Conservation (phyloP, 73 alveolate species). For the Tetrahymena borealis region DNA sequence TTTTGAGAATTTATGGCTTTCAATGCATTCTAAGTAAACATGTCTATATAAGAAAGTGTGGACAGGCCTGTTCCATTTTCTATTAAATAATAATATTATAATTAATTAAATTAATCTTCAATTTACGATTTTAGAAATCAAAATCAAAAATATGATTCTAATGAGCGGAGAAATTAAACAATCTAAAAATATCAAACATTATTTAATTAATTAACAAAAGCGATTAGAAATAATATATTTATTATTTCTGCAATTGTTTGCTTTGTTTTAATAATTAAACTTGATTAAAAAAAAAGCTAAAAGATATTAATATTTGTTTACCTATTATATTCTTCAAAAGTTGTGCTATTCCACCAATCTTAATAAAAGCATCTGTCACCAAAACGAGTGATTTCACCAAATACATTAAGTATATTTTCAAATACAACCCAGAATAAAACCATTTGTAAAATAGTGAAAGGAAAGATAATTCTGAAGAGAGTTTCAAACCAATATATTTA, state of each 20-base stretch:
- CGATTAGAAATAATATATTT: no score
- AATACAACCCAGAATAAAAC: constrained; percentile 44
- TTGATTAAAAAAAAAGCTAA: not conserved
- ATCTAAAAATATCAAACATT: no score
- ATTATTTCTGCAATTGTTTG: no score
- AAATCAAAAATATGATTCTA: no score
- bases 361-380: constrained; percentile 68
- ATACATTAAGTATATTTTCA: constrained; percentile 47
- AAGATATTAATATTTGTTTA: not conserved
- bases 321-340: constrained; percentile 49
- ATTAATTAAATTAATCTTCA: no score
- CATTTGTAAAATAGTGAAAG: constrained; percentile 28
- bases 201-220: no score
- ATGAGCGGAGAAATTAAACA: no score
- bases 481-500: constrained; percentile 17
- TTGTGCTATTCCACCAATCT: constrained; percentile 74
- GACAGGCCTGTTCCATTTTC: constrained; percentile 73
- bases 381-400: constrained; percentile 59
- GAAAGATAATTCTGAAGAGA: constrained; percentile 28
- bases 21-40: constrained; percentile 49
- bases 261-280: no score
- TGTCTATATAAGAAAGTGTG: constrained; percentile 63
- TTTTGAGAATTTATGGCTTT: not conserved
- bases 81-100: not conserved
- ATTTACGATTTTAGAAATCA: no score